Conservation (phyloP, 805 yeast genomes). For the Candida boleticola region DNA sequence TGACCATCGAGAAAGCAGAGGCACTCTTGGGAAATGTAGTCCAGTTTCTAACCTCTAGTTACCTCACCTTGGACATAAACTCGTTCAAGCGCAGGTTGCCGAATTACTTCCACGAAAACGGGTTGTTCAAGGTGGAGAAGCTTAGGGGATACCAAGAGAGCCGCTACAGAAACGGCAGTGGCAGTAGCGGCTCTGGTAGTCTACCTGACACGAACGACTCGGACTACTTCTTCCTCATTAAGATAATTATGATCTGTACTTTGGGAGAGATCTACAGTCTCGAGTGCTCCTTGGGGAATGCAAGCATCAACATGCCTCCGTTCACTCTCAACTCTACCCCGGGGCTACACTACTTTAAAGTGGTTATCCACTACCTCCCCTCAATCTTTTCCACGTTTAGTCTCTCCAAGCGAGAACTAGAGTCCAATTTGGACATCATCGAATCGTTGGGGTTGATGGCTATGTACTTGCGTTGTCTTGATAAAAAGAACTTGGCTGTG, state of each 20-base stretch:
- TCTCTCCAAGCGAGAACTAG: conserved; percentile 10
- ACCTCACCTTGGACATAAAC: conserved; percentile 21
- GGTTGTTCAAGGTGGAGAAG: conserved; percentile 5
- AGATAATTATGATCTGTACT: conserved; percentile 20
- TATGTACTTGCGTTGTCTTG: conserved; percentile 21
- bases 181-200: not conserved
- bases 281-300: conserved; percentile 6
- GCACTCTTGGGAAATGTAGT: conserved; percentile 15
- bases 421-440: conserved; percentile 18
- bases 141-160: conserved; percentile 2
- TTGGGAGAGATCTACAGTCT: conserved; percentile 21
- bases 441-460: conserved; percentile 24
- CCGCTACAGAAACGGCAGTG: not conserved
- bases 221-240: conserved; percentile 16
- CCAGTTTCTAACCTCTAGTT: conserved; percentile 22
- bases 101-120: conserved; percentile 13
- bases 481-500: conserved; percentile 26
- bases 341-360: conserved; percentile 19
- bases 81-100: conserved; percentile 13
- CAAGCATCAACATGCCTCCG: no score
- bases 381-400: conserved; percentile 15
- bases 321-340: conserved; percentile 12
- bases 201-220: not conserved
- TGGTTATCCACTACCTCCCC: conserved; percentile 19
- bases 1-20: conserved; percentile 1